Base-by-base conservation (phyloP, 129 eudicot genomes). In the Lonicera japonica region DNA sequence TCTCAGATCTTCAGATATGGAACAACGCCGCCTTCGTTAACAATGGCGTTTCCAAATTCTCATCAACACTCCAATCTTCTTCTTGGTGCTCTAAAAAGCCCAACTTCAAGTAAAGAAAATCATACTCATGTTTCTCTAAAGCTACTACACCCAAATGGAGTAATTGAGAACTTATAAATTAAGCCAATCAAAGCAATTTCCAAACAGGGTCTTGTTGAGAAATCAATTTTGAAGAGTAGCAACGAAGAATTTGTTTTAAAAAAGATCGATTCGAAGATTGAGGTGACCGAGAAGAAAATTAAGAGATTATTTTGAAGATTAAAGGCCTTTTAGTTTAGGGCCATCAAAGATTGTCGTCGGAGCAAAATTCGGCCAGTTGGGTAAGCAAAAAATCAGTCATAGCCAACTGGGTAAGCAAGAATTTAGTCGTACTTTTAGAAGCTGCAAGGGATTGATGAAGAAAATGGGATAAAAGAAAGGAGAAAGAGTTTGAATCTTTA, bases 341-440 rank as follows among this genome's bases (percentile, higher is more conserved):
- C 60, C 69, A 21, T 52, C 52, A 0, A 60, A 65, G 36, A 65
- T 65, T 29, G 19, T 21, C 29, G 60, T 50, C 17, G 69, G 60
- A 21, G 47, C 0, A 19, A 65, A 52, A 10, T 36, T 45, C 17
- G 13, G 69, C 48, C 50, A 20, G 13, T 18, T 53, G 60, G 20
- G 64, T 21, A 76, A 59, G 71, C 76, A 60, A 5, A 76, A 79
- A 17, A 29, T 64, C 5, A 77, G 60, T 29, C 36, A 29, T 1
- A 29, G 79, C 79, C 95, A 63, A 82, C n/a, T n/a, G n/a, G n/a
- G n/a, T n/a, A n/a, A n/a, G n/a, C n/a, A n/a, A n/a, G n/a, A n/a
- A n/a, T n/a, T n/a, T n/a, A 92, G 58, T 87, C 98, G 25, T 92
- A 96, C 54, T 85, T 84, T 58, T 87, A 87, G 91, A 92, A 85